Percentiles rank a stretch among this genome's conserved stretches.
phyloP scores from a whole-genome alignment of 345 rosid genomes.

The Camelina laxa region DNA sequence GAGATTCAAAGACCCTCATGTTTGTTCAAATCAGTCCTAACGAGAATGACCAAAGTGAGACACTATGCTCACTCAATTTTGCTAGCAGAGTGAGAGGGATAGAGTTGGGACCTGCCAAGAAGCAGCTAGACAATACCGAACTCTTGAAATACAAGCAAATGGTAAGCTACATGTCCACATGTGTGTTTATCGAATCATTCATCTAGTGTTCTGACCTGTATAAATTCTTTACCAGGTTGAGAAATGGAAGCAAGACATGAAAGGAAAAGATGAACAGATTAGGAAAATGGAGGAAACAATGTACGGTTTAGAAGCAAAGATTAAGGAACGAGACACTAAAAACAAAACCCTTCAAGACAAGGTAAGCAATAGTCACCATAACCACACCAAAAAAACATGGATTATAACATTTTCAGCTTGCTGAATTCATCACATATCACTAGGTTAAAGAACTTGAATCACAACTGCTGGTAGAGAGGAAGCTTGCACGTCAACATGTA shows the following conservation, averaged over 20 bases:
- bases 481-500: constrained; percentile 92
- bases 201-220: not conserved
- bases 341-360: constrained; percentile 81
- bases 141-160: constrained; percentile 81
- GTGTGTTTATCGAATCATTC: constrained; percentile 16
- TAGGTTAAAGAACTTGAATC: constrained; percentile 91
- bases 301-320: constrained; percentile 65
- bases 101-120: constrained; percentile 92
- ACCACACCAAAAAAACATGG: not conserved
- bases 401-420: not conserved
- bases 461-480: constrained; percentile 89
- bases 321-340: constrained; percentile 81
- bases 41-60: constrained; percentile 81
- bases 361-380: constrained; percentile 49
- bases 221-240: constrained; percentile 56
- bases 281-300: constrained; percentile 86
- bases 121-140: constrained; percentile 78
- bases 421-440: constrained; percentile 8
- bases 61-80: constrained; percentile 89
- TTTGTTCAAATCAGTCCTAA: constrained; percentile 95
- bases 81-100: constrained; percentile 97
- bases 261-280: constrained; percentile 84
- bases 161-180: constrained; percentile 51
- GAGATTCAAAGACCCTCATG: constrained; percentile 97
- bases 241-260: constrained; percentile 80